Conservation (phyloP, 2,329 filamentous ascomycete species). For the Calycina marina region DNA sequence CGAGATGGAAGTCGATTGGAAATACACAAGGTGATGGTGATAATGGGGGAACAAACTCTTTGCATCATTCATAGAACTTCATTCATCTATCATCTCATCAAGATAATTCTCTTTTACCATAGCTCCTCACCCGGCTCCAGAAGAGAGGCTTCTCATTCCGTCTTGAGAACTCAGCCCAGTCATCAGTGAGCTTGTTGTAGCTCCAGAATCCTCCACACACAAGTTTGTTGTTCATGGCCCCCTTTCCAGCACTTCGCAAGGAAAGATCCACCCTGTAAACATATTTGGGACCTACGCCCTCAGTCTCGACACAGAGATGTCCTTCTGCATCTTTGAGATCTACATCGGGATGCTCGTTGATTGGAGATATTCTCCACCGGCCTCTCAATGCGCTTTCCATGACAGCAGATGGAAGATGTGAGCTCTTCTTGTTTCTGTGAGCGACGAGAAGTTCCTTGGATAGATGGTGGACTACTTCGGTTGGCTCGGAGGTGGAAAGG, state of each 20-base stretch:
- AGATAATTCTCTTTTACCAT: slow-evolving; percentile 28
- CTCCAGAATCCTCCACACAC: slow-evolving; percentile 83
- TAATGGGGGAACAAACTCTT: too few relatives aligned
- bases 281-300: slow-evolving; percentile 66
- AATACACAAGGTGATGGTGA: too few relatives aligned
- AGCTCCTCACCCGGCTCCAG: slow-evolving; percentile 52
- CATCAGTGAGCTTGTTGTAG: slow-evolving; percentile 78
- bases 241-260: slow-evolving; percentile 48
- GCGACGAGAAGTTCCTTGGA: slow-evolving; percentile 49
- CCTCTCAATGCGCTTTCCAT: slow-evolving; percentile 56
- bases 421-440: slow-evolving; percentile 12
- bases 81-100: too few relatives aligned
- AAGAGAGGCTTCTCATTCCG: slow-evolving; percentile 51
- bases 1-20: too few relatives aligned
- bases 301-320: slow-evolving; percentile 71
- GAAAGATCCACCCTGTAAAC: slow-evolving; percentile 70
- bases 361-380: slow-evolving; percentile 42
- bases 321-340: slow-evolving; percentile 37
- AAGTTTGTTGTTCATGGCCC: slow-evolving; percentile 70
- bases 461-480: slow-evolving; percentile 77
- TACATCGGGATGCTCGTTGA: slow-evolving; percentile 17
- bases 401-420: slow-evolving; percentile 33
- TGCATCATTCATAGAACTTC: too few relatives aligned
- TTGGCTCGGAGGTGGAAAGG: slow-evolving; percentile 65
- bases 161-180: slow-evolving; percentile 68